A percentile compares a stretch with the other conserved stretches of the same genome.
Conservation (phyloP, 108 stramenopile species). For the Pseudonitzschia delicatissima region DNA sequence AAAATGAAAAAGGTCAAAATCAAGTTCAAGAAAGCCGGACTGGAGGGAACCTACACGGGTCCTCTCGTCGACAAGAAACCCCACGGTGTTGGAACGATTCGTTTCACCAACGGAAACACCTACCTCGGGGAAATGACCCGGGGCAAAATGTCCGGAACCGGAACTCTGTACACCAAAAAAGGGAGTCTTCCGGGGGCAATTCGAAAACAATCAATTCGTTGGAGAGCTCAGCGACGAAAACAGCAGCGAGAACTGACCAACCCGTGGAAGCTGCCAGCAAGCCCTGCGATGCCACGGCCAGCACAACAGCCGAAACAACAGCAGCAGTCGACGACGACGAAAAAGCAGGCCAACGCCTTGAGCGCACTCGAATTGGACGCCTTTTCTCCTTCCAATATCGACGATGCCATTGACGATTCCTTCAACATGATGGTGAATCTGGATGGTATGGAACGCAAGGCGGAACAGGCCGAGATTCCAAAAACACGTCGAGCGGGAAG, state of each 20-base stretch:
- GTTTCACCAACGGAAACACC: constrained; percentile 29
- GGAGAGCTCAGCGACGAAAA: neutral
- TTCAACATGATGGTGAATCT: neutral
- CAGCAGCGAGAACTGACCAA: neutral
- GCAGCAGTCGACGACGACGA: neutral
- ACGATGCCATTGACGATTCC: neutral
- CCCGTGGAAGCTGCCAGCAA: neutral
- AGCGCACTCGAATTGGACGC: neutral
- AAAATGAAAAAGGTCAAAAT: constrained; percentile 10
- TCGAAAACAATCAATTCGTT: constrained; percentile 20
- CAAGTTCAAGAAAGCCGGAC: constrained; percentile 1
- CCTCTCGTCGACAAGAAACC: constrained; percentile 16
- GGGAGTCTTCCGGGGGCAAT: constrained; percentile 11
- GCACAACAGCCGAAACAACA: neutral
- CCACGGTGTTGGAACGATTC: constrained; percentile 27
- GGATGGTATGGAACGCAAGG: neutral
- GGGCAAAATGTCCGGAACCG: constrained; percentile 27
- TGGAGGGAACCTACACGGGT: constrained; percentile 23
- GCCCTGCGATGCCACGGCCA: neutral
- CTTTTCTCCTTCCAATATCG: neutral
- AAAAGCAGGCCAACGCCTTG: neutral
- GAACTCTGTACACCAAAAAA: constrained; percentile 19
- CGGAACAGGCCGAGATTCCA: neutral
- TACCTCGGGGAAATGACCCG: constrained; percentile 23
- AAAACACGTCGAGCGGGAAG: neutral